Conservation (phyloP, 129 eudicot genomes). For the Apium graveolens region DNA sequence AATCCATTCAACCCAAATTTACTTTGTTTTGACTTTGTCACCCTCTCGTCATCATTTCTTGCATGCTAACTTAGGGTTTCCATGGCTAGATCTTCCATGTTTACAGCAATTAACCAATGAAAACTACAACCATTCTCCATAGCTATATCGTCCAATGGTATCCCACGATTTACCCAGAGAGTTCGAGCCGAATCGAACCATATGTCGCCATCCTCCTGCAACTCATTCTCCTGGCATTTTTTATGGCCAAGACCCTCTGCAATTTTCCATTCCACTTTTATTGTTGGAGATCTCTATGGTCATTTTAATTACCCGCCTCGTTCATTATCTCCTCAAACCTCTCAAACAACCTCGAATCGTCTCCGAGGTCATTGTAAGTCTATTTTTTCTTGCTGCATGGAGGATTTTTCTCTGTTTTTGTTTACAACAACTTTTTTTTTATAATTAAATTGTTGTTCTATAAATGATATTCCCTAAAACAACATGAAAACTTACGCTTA, state of each 20-base stretch:
- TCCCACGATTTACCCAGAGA: not conserved
- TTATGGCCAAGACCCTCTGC: conserved; percentile 41
- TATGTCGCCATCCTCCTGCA: not conserved
- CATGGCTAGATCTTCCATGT: not conserved
- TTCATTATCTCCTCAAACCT: conserved; percentile 64
- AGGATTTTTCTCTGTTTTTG: too few species aligned
- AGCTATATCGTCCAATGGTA: not conserved
- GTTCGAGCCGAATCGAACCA: not conserved
- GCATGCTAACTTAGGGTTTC: not conserved
- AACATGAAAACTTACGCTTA: too few species aligned
- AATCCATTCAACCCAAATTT: not conserved
- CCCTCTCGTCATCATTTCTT: not conserved
- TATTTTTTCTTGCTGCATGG: not conserved
- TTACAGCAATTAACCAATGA: not conserved
- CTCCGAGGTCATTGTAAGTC: conserved; percentile 67
- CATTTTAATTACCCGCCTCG: conserved; percentile 32
- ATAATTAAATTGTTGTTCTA: not conserved
- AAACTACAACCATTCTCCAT: not conserved
- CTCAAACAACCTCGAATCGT: conserved; percentile 58
- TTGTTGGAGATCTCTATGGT: conserved; percentile 43
- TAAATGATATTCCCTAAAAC: too few species aligned
- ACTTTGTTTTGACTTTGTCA: not conserved
- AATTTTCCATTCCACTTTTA: conserved; percentile 49
- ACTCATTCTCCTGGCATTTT: conserved; percentile 33
- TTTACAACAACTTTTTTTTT: too few species aligned